A percentile compares a stretch with the other conserved stretches of the same genome.
These are phyloP conservation scores for Trichoderma breve DNA, from an alignment of 2,329 filamentous ascomycete species.

Conservation along the genomic window DNA sequence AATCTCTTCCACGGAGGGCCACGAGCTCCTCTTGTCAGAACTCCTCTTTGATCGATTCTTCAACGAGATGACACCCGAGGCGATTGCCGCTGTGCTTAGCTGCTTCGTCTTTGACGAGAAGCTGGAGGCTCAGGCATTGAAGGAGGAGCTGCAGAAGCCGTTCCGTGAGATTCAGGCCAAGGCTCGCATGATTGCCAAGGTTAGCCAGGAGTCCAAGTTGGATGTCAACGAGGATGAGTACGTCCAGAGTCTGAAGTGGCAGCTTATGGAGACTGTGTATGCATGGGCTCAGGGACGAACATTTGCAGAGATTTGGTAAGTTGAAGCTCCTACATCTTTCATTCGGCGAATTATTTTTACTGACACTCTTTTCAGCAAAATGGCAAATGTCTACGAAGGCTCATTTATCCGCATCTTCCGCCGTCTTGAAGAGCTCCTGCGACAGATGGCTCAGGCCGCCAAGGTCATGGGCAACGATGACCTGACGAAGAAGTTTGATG, in stretches of 20 bases:
- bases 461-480: constrained; percentile 99
- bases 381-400: constrained; percentile 98
- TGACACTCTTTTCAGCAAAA: constrained; percentile 64
- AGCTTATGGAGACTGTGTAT: constrained; percentile 95
- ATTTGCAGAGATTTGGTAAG: constrained; percentile 93
- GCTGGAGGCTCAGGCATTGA: constrained; percentile 71
- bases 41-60: constrained; percentile 97
- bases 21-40: constrained; percentile 90
- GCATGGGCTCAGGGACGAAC: constrained; percentile 87
- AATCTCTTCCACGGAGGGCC: constrained; percentile 86
- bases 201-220: constrained; percentile 91
- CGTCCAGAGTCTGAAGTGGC: constrained; percentile 81
- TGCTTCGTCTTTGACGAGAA: constrained; percentile 99
- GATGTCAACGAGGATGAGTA: constrained; percentile 95
- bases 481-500: constrained; percentile 86
- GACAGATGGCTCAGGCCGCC: constrained; percentile 91
- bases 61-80: constrained; percentile 87
- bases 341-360: constrained; percentile 22
- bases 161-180: constrained; percentile 84
- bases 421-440: constrained; percentile 85
- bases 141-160: constrained; percentile 82
- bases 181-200: constrained; percentile 84
- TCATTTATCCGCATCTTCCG: constrained; percentile 95
- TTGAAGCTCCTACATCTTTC: constrained; percentile 27
- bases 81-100: constrained; percentile 81